A percentile compares a stretch with the other conserved stretches of the same genome.
Conservation (phyloP, 2,329 filamentous ascomycete genomes). For the Alternaria dauci region DNA sequence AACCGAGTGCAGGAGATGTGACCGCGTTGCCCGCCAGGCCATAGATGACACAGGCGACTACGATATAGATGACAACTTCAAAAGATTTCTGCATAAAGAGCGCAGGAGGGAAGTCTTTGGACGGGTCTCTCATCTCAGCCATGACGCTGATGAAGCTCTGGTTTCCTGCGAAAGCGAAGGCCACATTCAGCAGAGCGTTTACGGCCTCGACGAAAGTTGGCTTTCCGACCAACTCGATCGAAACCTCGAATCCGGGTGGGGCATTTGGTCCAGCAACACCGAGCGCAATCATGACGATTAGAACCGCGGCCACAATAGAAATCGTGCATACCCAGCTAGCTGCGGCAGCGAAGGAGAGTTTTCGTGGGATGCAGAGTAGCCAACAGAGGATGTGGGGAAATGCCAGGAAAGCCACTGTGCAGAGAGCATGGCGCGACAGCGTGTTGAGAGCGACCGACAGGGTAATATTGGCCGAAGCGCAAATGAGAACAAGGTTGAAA, state of each 20-base stretch:
- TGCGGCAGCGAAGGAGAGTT: slow-evolving; percentile 68
- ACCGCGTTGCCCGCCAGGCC: slow-evolving; percentile 69
- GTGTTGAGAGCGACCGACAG: slow-evolving; percentile 69
- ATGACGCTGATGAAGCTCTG: slow-evolving; percentile 74
- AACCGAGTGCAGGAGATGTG: slow-evolving; percentile 71
- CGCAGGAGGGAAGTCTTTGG: slow-evolving; percentile 66
- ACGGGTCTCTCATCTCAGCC: slow-evolving; percentile 68
- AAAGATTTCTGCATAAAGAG: slow-evolving; percentile 65
- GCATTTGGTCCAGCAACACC: slow-evolving; percentile 59
- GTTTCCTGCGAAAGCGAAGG: slow-evolving; percentile 73
- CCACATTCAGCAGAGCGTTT: slow-evolving; percentile 63
- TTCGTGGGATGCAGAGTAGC: slow-evolving; percentile 67
- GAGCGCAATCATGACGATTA: slow-evolving; percentile 73
- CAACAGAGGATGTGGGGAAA: slow-evolving; percentile 68
- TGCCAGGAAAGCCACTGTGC: slow-evolving; percentile 70
- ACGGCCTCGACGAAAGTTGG: slow-evolving; percentile 40
- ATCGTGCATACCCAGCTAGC: slow-evolving; percentile 64
- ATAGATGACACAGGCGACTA: slow-evolving; percentile 75
- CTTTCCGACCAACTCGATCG: slow-evolving; percentile 34
- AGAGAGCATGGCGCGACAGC: slow-evolving; percentile 67
- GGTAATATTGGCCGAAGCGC: slow-evolving; percentile 40
- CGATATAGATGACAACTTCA: slow-evolving; percentile 66
- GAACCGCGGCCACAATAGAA: slow-evolving; percentile 69
- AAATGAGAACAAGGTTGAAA: slow-evolving; percentile 41
- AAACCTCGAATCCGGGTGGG: slow-evolving; percentile 37